Percentiles rank a stretch among this genome's conserved stretches.
phyloP scores from a whole-genome alignment of 2,329 filamentous ascomycete genomes.

The Sphaerostilbella broomeana region DNA sequence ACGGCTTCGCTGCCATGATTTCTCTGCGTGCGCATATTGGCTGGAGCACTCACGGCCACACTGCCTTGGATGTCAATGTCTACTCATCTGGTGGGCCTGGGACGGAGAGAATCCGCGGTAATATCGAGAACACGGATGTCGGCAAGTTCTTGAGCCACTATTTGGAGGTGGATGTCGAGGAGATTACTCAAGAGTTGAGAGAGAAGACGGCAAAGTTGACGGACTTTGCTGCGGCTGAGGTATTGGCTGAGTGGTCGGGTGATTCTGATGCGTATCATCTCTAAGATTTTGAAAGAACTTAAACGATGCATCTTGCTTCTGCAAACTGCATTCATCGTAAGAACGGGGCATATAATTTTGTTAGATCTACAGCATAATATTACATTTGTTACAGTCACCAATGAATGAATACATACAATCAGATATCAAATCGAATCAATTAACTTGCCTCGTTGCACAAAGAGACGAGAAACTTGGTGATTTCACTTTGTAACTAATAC shows the following conservation, averaged over 20 bases:
- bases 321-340: too few species aligned
- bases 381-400: too few species aligned
- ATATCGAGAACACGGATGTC: constrained; percentile 92
- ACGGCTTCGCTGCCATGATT: constrained; percentile 74
- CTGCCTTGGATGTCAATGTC: constrained; percentile 91
- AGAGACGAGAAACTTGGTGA: neutral
- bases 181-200: constrained; percentile 68
- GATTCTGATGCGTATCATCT: neutral
- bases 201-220: constrained; percentile 40
- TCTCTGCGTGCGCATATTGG: constrained; percentile 83
- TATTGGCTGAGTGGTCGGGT: neutral
- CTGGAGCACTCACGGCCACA: constrained; percentile 92
- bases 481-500: too few species aligned
- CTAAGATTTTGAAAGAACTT: too few species aligned
- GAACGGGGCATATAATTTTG: neutral
- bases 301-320: too few species aligned
- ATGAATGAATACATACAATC: too few species aligned
- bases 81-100: constrained; percentile 69
- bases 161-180: constrained; percentile 70
- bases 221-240: neutral
- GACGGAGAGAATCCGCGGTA: constrained; percentile 63
- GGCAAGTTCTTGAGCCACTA: constrained; percentile 76
- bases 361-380: constrained; percentile 1
- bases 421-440: too few species aligned
- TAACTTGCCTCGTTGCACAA: too few species aligned